Percentiles rank a stretch among this genome's conserved stretches.
Evolutionary conservation across 345 rosid genomes (phyloP).

Genomic region (Bruguiera sexangula): DNA sequence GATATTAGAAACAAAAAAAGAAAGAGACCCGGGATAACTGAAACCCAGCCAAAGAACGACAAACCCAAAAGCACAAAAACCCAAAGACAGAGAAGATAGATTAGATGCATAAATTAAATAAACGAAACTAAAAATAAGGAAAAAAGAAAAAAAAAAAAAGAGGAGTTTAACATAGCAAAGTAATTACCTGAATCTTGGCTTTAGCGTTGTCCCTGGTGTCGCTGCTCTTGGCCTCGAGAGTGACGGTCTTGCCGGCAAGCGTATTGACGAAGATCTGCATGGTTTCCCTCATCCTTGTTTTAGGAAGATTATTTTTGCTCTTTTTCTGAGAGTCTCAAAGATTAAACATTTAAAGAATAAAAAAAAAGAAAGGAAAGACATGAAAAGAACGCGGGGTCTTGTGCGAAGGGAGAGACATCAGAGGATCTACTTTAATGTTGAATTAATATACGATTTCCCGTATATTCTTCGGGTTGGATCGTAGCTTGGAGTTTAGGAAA

Average conservation of each 20-base stretch:
- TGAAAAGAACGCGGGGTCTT: too few relatives aligned
- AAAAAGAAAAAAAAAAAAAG: not conserved
- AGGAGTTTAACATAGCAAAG: not conserved
- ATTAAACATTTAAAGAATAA: too few relatives aligned
- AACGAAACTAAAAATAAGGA: too few relatives aligned
- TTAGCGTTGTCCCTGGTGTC: constrained; percentile 27
- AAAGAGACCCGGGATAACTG: not conserved
- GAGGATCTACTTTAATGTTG: too few relatives aligned
- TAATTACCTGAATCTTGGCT: constrained; percentile 25
- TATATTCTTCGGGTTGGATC: too few relatives aligned
- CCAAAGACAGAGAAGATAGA: not conserved
- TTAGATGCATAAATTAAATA: not conserved
- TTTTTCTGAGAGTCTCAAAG: too few relatives aligned
- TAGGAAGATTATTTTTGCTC: not conserved
- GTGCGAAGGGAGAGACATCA: too few relatives aligned
- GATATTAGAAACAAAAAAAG: not conserved
- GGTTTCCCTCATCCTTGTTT: not conserved
- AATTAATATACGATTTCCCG: too few relatives aligned
- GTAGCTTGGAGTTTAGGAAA: too few relatives aligned
- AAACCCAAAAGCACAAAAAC: too few relatives aligned
- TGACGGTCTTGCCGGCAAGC: constrained; percentile 25
- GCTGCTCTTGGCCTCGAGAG: constrained; percentile 28
- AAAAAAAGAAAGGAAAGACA: too few relatives aligned
- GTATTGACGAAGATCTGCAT: constrained; percentile 32
- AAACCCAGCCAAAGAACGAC: not conserved